These are phyloP conservation scores for Capronia coronata DNA, from an alignment of 2,329 filamentous ascomycete genomes.

Conservation along the genomic window DNA sequence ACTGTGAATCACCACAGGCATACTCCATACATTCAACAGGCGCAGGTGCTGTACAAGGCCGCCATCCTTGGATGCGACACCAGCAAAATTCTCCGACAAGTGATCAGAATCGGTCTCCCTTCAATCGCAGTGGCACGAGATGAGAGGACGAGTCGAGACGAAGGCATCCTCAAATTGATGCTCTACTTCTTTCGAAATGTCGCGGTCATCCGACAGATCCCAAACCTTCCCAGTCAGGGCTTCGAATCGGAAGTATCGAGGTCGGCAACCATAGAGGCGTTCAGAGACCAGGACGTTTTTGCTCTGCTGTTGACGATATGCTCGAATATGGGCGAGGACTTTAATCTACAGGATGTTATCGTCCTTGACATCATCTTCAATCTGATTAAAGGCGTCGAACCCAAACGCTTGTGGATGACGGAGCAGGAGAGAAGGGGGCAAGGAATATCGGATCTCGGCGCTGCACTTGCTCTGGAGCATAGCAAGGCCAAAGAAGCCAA, in stretches of 20 bases:
- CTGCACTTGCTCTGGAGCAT: constrained; percentile 72
- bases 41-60: constrained; percentile 84
- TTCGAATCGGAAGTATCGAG: constrained; percentile 85
- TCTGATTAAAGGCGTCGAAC: constrained; percentile 80
- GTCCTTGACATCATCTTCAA: constrained; percentile 90
- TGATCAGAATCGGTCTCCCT: constrained; percentile 73
- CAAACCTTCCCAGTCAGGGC: constrained; percentile 68
- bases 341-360: constrained; percentile 79
- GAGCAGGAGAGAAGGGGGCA: constrained; percentile 63
- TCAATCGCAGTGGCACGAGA: constrained; percentile 72
- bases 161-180: constrained; percentile 85
- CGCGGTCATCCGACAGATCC: constrained; percentile 70
- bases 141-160: constrained; percentile 72
- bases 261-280: constrained; percentile 80
- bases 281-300: constrained; percentile 85
- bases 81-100: constrained; percentile 69
- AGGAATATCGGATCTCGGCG: constrained; percentile 65
- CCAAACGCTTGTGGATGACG: constrained; percentile 77
- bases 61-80: constrained; percentile 78
- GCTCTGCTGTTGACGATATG: constrained; percentile 76
- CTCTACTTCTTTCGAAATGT: constrained; percentile 87
- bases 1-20: constrained; percentile 91
- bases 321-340: constrained; percentile 91
- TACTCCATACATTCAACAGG: constrained; percentile 78
- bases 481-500: constrained; percentile 73